A percentile compares a stretch with the other conserved stretches of the same genome.
Evolutionary conservation across 768 basidiomycete genomes (phyloP).

Genomic region (Leccinum uliginosum): DNA sequence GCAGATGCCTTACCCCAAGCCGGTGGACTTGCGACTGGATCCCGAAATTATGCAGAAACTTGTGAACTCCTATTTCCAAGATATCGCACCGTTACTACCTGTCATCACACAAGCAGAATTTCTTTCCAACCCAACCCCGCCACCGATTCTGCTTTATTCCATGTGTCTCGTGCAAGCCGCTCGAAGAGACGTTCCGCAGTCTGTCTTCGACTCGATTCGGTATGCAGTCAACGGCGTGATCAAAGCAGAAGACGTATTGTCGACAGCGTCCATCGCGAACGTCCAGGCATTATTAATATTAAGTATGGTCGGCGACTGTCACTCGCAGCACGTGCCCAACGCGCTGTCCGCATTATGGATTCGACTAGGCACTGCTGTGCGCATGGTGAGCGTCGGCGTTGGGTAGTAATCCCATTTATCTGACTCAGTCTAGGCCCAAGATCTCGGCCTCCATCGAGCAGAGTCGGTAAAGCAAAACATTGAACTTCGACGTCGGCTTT

Average conservation of each 20-base stretch:
- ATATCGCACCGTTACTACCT: constrained; percentile 87
- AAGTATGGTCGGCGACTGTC: constrained; percentile 85
- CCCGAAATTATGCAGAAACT: constrained; percentile 75
- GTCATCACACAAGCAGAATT: constrained; percentile 89
- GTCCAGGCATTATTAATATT: constrained; percentile 84
- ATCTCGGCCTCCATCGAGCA: constrained; percentile 90
- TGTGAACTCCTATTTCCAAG: constrained; percentile 86
- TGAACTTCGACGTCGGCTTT: constrained; percentile 83
- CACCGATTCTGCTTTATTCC: constrained; percentile 84
- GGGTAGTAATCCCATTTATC: constrained; percentile 4
- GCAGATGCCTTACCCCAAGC: constrained; percentile 51
- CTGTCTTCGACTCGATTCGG: constrained; percentile 87
- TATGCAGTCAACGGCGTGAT: constrained; percentile 83
- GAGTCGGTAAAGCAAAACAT: constrained; percentile 81
- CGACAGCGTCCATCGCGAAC: constrained; percentile 79
- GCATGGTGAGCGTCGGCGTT: constrained; percentile 64
- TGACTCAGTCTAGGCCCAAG: constrained; percentile 70
- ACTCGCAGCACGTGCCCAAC: constrained; percentile 83
- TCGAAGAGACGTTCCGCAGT: constrained; percentile 75
- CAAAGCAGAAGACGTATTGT: constrained; percentile 86
- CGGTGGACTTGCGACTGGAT: constrained; percentile 70
- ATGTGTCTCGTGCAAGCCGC: constrained; percentile 93
- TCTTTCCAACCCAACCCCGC: constrained; percentile 63
- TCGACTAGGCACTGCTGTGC: constrained; percentile 80
- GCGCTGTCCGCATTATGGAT: constrained; percentile 86